Conservation (phyloP, 768 basidiomycete species). For the Russula olivacea region DNA sequence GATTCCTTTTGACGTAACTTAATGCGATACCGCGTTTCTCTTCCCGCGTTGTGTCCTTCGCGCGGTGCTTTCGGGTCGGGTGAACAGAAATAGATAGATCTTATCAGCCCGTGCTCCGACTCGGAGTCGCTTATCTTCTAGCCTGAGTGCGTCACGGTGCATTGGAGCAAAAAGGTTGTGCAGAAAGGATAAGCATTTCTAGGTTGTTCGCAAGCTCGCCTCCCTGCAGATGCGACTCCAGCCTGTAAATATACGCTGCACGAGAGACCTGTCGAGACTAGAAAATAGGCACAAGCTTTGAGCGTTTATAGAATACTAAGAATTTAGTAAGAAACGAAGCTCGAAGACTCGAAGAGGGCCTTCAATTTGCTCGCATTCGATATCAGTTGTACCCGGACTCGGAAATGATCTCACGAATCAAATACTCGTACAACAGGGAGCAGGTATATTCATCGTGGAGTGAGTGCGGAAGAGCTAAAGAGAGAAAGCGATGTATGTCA, state of each 20-base stretch:
- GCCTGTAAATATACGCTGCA: neutral
- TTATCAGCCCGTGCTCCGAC: too few relatives aligned
- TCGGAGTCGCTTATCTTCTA: too few relatives aligned
- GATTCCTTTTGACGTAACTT: neutral
- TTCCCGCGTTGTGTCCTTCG: too few relatives aligned
- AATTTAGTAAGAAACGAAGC: neutral
- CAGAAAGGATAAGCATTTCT: too few relatives aligned
- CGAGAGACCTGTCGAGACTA: neutral
- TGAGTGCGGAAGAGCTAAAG: neutral
- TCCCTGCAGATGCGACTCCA: too few relatives aligned
- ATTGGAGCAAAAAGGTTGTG: too few relatives aligned
- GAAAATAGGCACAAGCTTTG: neutral
- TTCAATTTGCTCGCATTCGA: neutral
- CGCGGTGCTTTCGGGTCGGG: too few relatives aligned
- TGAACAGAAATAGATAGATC: too few relatives aligned
- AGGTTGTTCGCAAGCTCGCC: too few relatives aligned
- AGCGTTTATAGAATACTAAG: too few relatives aligned
- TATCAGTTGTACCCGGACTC: slow-evolving; percentile 15
- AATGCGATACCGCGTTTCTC: neutral
- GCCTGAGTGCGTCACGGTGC: too few relatives aligned
- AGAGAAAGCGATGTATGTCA: neutral
- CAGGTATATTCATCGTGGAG: slow-evolving; percentile 43
- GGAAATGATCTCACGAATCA: slow-evolving; percentile 7
- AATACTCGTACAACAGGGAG: slow-evolving; percentile 54
- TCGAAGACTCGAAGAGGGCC: too few relatives aligned